These are phyloP conservation scores for Lactifluus volemus DNA, from an alignment of 768 basidiomycete genomes.

Conservation along the genomic window DNA sequence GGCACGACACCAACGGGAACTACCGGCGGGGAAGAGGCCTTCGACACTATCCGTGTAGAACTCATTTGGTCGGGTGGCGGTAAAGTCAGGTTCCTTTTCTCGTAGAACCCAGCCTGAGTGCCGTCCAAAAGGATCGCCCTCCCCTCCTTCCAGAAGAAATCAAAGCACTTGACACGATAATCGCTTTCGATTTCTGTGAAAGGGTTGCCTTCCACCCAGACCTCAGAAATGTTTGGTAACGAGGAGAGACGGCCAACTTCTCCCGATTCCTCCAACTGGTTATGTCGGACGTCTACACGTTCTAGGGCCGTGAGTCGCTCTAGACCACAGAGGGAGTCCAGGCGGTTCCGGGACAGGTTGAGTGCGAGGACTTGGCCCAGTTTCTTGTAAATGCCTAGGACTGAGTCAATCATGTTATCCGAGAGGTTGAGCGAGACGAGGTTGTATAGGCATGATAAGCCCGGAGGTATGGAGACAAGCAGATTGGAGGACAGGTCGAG, in stretches of 20 bases:
- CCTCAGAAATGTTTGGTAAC: conserved; percentile 68
- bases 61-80: conserved; percentile 44
- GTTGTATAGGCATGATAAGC: conserved; percentile 63
- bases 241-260: conserved; percentile 79
- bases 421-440: conserved; percentile 90
- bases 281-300: conserved; percentile 74
- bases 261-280: conserved; percentile 70
- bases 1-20: conserved; percentile 43
- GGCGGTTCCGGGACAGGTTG: conserved; percentile 78
- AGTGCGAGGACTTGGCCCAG: conserved; percentile 70
- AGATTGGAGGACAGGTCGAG: conserved; percentile 90
- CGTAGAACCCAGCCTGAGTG: conserved; percentile 56
- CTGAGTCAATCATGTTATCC: conserved; percentile 96
- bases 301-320: conserved; percentile 83
- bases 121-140: conserved; percentile 74
- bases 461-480: conserved; percentile 77
- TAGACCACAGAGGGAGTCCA: conserved; percentile 91
- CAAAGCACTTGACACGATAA: conserved; percentile 73
- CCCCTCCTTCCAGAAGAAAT: conserved; percentile 79
- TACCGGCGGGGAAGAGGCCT: conserved; percentile 49
- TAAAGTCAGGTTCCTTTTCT: conserved; percentile 49
- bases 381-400: conserved; percentile 76
- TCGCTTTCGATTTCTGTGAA: conserved; percentile 59
- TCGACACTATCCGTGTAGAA: conserved; percentile 39
- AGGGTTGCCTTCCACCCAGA: conserved; percentile 84